phyloP scores from a whole-genome alignment of 768 basidiomycete genomes.

The Podaxis sp. region DNA sequence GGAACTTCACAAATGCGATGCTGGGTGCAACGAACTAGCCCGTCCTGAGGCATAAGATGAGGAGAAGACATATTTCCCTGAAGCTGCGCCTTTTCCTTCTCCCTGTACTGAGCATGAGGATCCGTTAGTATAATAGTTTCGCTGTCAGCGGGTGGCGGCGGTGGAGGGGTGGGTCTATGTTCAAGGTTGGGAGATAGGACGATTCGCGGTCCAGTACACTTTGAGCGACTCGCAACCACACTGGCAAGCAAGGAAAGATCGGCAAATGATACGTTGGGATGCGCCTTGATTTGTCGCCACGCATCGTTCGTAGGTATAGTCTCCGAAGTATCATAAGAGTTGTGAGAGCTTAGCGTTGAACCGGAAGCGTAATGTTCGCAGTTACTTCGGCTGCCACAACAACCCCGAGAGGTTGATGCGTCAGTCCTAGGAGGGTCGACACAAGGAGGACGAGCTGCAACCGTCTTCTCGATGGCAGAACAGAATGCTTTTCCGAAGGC shows the following conservation, averaged over 20 bases:
- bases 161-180: slow-evolving; percentile 25
- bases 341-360: slow-evolving; percentile 20
- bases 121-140: slow-evolving; percentile 47
- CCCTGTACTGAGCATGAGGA: slow-evolving; percentile 52
- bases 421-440: slow-evolving; percentile 49
- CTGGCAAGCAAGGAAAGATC: slow-evolving; percentile 84
- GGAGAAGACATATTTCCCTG: slow-evolving; percentile 40
- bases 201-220: slow-evolving; percentile 71
- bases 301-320: slow-evolving; percentile 80
- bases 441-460: slow-evolving; percentile 54
- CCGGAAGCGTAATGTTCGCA: slow-evolving; percentile 27
- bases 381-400: slow-evolving; percentile 23
- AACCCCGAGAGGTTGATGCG: slow-evolving; percentile 17
- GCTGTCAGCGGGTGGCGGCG: slow-evolving; percentile 10
- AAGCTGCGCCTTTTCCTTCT: slow-evolving; percentile 29
- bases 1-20: slow-evolving; percentile 66
- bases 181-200: slow-evolving; percentile 43
- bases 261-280: slow-evolving; percentile 85
- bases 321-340: slow-evolving; percentile 31
- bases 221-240: slow-evolving; percentile 82
- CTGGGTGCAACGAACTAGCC: slow-evolving; percentile 62
- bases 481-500: slow-evolving; percentile 89
- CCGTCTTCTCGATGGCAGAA: slow-evolving; percentile 63
- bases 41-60: slow-evolving; percentile 59
- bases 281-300: slow-evolving; percentile 82